Percentiles rank a stretch among this genome's conserved stretches.
These are phyloP conservation scores for Penicillium sp. DNA, from an alignment of 2,329 filamentous ascomycete genomes.

Conservation along the genomic window DNA sequence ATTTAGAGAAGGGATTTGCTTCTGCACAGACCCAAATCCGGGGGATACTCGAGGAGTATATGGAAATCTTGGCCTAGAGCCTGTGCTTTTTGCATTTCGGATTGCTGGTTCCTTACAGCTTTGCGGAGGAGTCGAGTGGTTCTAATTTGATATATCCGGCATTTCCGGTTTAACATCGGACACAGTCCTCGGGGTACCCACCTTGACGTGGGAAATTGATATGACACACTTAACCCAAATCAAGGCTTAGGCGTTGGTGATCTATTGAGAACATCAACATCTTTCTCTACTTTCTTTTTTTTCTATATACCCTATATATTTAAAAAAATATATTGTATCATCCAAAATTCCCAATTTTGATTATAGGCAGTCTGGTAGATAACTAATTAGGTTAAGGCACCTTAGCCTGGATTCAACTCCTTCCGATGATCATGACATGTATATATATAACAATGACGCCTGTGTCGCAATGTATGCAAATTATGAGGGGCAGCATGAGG, in stretches of 20 bases:
- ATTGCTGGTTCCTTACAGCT: not conserved
- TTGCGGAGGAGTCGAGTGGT: not conserved
- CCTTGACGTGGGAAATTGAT: not conserved
- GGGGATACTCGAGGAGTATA: not conserved
- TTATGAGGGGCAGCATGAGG: slow-evolving; percentile 2
- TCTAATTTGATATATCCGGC: not conserved
- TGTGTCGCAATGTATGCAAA: slow-evolving; percentile 15
- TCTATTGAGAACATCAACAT: not conserved
- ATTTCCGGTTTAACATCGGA: not conserved
- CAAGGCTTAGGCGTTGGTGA: not conserved
- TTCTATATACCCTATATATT: too few relatives aligned
- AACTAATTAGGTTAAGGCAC: not conserved
- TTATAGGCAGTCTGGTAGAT: slow-evolving; percentile 1
- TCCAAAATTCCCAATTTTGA: not conserved
- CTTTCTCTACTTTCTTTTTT: not conserved
- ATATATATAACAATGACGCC: slow-evolving; percentile 15
- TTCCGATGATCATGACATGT: slow-evolving; percentile 5
- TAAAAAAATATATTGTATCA: not conserved
- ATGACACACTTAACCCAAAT: not conserved
- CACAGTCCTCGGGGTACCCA: not conserved
- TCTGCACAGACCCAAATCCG: slow-evolving; percentile 1
- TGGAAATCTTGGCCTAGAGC: not conserved
- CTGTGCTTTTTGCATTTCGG: not conserved
- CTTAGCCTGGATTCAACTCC: not conserved
- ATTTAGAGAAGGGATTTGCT: not conserved